Base-by-base conservation (phyloP, 495 filamentous ascomycete genomes). In the Usnea hakonensis region DNA sequence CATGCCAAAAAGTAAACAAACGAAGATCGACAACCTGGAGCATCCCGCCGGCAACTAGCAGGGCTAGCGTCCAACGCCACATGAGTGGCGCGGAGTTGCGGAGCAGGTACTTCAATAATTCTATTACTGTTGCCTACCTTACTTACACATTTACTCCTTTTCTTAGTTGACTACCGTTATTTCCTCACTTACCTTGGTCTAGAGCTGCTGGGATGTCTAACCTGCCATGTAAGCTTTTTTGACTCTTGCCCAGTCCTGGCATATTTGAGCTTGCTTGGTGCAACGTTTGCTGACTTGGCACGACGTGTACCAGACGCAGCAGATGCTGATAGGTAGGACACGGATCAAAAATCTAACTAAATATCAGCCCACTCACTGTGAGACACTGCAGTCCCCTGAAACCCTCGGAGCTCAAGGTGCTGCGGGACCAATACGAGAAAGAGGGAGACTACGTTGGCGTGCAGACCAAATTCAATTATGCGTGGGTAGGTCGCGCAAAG, bases 381-480 rank as follows among this genome's bases (percentile, higher is more conserved):
- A 7, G 30, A 30, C 17, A 11, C 3, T 41, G 52, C 67, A 96
- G 91, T 66, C 88, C 94, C 65, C 81, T 98, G 62, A 93, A 91
- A 72, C 83, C 89, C 10, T 87, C 87, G 23, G 94, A 98, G 72
- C 86, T 98, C 58, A 84, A 91, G 71, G 93, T 97, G 55, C 80
- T 98, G 26, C 89, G 92, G 60, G 78, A 88, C 58, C 94, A 97
- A 75, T 98, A 92, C 74, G 91, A 97, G 71, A 92, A 93, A 74
- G 94, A 98, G 74, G 94, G 93, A 62, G 87, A 91, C 67, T 96
- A 93, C 75, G 95, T 96, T 19, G 91, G 92, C 52, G 85, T 98
- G 33, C 94, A 98, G 74, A 98, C 94, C 52, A 97, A 97, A 74
- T 98, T 98, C 84, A 98, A 98, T 84, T 97, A 90, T 73, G 93